Conservation (phyloP, 2,329 filamentous ascomycete species). For the Neofusicoccum sp. region DNA sequence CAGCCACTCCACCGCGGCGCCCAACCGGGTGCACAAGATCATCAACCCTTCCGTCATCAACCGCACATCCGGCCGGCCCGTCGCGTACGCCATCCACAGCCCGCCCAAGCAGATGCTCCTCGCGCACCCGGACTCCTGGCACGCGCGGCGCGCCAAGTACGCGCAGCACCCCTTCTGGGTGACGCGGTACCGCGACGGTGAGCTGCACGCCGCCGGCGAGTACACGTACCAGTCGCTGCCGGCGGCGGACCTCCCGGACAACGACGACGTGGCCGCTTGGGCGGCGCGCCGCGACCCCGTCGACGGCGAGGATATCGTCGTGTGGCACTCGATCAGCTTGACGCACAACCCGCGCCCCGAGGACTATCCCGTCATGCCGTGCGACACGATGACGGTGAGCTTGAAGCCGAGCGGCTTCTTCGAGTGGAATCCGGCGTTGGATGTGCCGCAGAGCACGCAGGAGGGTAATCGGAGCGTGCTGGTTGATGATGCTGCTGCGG, state of each 20-base stretch:
- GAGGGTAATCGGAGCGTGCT: not conserved
- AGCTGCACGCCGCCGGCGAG: conserved; percentile 30
- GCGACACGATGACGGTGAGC: conserved; percentile 25
- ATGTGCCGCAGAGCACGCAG: conserved; percentile 10
- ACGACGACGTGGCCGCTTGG: conserved; percentile 29
- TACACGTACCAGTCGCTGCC: conserved; percentile 33
- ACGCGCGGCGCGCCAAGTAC: conserved; percentile 30
- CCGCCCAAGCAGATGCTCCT: conserved; percentile 32
- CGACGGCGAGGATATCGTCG: conserved; percentile 41
- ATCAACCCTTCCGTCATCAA: conserved; percentile 53
- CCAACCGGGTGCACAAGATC: conserved; percentile 50
- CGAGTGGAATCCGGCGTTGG: not conserved
- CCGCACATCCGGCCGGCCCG: conserved; percentile 50
- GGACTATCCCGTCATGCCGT: conserved; percentile 37
- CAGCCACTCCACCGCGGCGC: conserved; percentile 25
- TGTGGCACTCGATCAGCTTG: conserved; percentile 49
- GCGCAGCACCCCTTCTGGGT: conserved; percentile 33
- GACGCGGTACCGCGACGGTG: conserved; percentile 31
- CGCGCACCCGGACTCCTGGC: conserved; percentile 29
- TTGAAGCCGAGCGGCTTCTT: conserved; percentile 14
- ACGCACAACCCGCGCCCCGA: conserved; percentile 47
- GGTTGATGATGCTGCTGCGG: not conserved
- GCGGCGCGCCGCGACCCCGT: not conserved
- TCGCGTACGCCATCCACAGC: conserved; percentile 55
- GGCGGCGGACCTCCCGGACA: conserved; percentile 21